Base-by-base conservation (phyloP, 2,329 filamentous ascomycete genomes). In the Aspergillus ustus region DNA sequence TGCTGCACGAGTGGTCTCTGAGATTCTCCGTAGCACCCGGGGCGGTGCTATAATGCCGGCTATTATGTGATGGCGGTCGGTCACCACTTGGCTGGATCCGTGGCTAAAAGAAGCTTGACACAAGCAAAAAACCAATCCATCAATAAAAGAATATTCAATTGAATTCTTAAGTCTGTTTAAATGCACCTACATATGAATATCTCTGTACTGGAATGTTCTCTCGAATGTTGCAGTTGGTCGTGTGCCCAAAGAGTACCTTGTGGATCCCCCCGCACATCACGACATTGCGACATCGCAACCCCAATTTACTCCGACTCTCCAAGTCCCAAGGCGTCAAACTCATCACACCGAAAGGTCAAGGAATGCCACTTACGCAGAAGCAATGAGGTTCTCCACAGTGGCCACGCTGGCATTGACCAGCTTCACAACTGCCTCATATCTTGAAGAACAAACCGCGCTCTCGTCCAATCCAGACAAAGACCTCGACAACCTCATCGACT, bases 401-500 rank as follows among this genome's bases (percentile, higher is more conserved):
- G 6, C 59, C 5, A 19, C 28, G 28, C 52, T 61, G 37, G 59
- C 48, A 25, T n/a, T 61, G 9, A 40, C 46, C 28, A 57, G 59
- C 52, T n/a, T 61, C 15, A 28, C 46, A 20, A 37, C 29, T 1
- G 59, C 52, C 20, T 46, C 28, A 34, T 31, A 43, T 15, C 25
- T 31, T 43, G 20, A 28, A 28, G 46, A 60, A n/a, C 48, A 54
- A 29, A 45, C 34, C 37, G 50, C 40, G 22, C 34, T 50, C 40
- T 22, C 17, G 22, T 49, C 40, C 13, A n/a, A 50, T 19, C 7
- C 25, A 19, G 31, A 28, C 3, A 62, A 63, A 40, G 54, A 57
- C 28, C 54, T 78, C 9, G 71, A 77, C 5, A 66, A 75, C 45
- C 70, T 80, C 44, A 78, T 82, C 52, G 69, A 73, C n/a, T 66